Base-by-base conservation (phyloP, 495 filamentous ascomycete species). In the Trichoderma parareesei region DNA sequence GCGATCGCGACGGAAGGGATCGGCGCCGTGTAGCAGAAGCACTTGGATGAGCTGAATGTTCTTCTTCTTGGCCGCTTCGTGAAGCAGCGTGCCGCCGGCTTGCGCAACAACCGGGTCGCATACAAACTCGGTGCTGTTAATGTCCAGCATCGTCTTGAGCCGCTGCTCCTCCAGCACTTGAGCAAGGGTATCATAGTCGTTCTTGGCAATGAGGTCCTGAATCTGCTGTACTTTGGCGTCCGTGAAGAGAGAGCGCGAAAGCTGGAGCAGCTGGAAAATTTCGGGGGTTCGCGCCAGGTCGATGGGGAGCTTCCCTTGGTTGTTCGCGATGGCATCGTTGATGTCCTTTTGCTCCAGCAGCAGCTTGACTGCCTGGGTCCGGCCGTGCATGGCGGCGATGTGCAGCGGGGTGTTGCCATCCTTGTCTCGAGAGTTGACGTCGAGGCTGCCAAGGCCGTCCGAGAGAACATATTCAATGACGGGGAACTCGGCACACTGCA, bases 381-480 rank as follows among this genome's bases (percentile, higher is more conserved):
- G 82, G 2, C 93, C 92, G 55, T 97, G 87, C 69, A 85, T 82
- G 9, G 93, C 87, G 14, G 94, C 94, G 38, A 97, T 74, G 72
- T 98, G 94, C 38, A 98, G 82, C 3, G 95, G 89, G 0, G 92
- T 96, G 70, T 97, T 98, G 37, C 94, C 94, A 70, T 97, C 92
- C 61, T 88, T 87, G 69, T 98, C 94, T 38, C 89, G 88, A 38
- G 88, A 87, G 77, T 98, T 98, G 70, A 98, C 79, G 71, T 98
- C 90, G 61, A 95, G 76, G 10, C 81, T 80, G 8, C 79, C 80
- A 49, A 78, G 77, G 11, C 85, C 86, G 59, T 87, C 83, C 5
- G 92, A 92, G 33, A 98, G 76, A 8, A 98, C 88, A 68, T 90
- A 97, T 75, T 98, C 95, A n/a, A 98, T 87, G 13, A 98, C 92